Evolutionary conservation across 208 protist genomes (phyloP).

Genomic region (Wallacemonas sp.): DNA sequence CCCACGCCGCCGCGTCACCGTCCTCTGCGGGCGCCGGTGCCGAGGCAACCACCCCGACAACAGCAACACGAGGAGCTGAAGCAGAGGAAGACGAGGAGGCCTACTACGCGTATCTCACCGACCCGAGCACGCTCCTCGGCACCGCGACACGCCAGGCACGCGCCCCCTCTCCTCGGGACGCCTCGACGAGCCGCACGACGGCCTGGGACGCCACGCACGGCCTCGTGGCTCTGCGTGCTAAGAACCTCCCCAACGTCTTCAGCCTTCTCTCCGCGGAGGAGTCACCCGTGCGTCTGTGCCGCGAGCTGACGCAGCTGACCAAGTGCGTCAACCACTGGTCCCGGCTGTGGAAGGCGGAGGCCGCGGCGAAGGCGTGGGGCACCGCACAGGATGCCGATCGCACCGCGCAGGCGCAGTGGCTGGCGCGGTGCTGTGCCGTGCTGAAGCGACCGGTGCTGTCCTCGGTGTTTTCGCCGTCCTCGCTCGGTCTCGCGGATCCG

Average conservation of each 20-base stretch:
- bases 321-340: conserved; percentile 38
- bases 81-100: not conserved
- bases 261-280: conserved; percentile 24
- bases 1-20: not conserved
- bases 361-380: not conserved
- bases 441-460: conserved; percentile 9
- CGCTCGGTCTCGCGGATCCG: not conserved
- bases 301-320: conserved; percentile 38
- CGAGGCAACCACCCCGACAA: not conserved
- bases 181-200: not conserved
- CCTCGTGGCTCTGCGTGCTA: not conserved
- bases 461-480: not conserved
- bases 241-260: conserved; percentile 8
- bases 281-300: conserved; percentile 26
- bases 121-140: conserved; percentile 1
- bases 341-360: conserved; percentile 2
- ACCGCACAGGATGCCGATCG: not conserved
- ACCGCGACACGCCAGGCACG: not conserved
- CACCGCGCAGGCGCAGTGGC: conserved; percentile 3
- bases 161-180: not conserved
- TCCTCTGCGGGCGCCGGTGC: not conserved
- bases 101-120: conserved; percentile 2
- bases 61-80: not conserved
- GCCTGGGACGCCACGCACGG: conserved; percentile 2
- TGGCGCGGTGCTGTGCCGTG: not conserved